phyloP scores from a whole-genome alignment of 2,329 filamentous ascomycete species.

The Colletotrichum incanum region DNA sequence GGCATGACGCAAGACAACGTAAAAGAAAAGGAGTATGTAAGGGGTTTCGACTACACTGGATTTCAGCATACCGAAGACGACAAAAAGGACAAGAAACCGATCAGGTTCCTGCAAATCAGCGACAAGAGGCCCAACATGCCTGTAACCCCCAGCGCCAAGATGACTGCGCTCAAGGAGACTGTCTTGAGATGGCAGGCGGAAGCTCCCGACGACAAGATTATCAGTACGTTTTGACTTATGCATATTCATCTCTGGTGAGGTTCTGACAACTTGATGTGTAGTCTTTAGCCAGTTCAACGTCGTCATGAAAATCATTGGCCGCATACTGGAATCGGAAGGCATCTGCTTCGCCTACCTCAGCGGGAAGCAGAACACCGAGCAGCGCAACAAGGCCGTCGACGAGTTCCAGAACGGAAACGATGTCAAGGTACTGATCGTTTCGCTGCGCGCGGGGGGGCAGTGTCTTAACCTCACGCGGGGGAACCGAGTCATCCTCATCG shows the following conservation, averaged over 20 bases:
- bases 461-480: constrained; percentile 59
- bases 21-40: not conserved
- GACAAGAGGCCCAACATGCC: not conserved
- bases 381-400: constrained; percentile 44
- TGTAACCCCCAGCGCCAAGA: constrained; percentile 51
- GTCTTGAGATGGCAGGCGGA: constrained; percentile 53
- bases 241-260: not conserved
- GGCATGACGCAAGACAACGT: not conserved
- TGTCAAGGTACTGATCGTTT: constrained; percentile 50
- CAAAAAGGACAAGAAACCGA: constrained; percentile 1
- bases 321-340: constrained; percentile 50
- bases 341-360: constrained; percentile 57
- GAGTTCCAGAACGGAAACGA: constrained; percentile 45
- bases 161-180: constrained; percentile 51
- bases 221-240: constrained; percentile 49
- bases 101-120: constrained; percentile 21
- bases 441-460: constrained; percentile 54
- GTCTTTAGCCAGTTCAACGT: constrained; percentile 56
- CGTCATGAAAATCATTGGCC: constrained; percentile 54
- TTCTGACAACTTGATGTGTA: constrained; percentile 20
- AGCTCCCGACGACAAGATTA: constrained; percentile 56
- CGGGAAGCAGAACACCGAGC: constrained; percentile 45
- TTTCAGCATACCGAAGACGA: constrained; percentile 6
- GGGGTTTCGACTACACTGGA: not conserved
- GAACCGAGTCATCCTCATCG: constrained; percentile 69